Base-by-base conservation (phyloP, 164 flowering plant species). In the Santalum album region DNA sequence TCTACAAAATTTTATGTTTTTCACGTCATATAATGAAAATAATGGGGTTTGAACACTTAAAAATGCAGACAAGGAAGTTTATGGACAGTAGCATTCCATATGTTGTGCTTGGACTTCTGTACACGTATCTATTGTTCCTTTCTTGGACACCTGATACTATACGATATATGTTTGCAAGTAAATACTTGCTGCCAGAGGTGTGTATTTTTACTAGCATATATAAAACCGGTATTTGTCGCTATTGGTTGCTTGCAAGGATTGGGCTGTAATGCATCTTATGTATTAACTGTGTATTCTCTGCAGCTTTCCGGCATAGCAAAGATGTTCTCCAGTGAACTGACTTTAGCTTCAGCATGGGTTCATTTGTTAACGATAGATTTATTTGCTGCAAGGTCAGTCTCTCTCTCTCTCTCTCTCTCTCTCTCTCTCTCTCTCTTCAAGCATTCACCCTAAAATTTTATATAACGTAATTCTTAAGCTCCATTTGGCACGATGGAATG, bases 301-400 rank as follows among this genome's bases (percentile, higher is more conserved):
- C 79, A 92, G 99, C 69, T 92, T 22, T 65, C 82, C 39, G 88
- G 91, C 27, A 92, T 92, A 21, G 76, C 81, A 34, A 85, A 77
- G 69, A 78, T 92, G 96, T 92, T 92, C 67, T 65, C 91, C 25
- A 85, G 60, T 59, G 97, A 92, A 61, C 76, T 89, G 83, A 87
- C 96, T 11, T 55, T 92, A 57, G 87, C 97, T 64, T 92, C 99
- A 42, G 99, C 96, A 2, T 92, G 97, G 99, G 75, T 92, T 72
- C 99, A 87, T 62, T 65, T 87, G 63, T 63, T 92, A 63, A 87
- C 68, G 35, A 68, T 92, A 0, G 96, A 89, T 78, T 88, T 92
- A 59, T 92, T 85, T 68, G 97, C 99, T 38, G 97, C 97, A 63
- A 89, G 99, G 97, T 89, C 38, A 54, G 51, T 59, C 56, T 64